Conservation (phyloP, 257 asterid species). For the Gentiana straminea region DNA sequence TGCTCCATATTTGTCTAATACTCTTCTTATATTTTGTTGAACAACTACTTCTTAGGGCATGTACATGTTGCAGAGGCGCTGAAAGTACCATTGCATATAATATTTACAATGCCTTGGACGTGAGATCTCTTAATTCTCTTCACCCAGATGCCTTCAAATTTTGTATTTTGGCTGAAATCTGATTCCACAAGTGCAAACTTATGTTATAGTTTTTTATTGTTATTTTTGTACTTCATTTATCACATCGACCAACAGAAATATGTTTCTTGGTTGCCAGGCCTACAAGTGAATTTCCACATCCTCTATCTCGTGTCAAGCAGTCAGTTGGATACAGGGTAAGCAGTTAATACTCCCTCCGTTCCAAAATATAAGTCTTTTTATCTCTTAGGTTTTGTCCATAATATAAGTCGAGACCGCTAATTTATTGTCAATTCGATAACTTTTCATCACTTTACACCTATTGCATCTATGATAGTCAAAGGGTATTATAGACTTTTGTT, state of each 20-base stretch:
- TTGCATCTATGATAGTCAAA: too few relatives aligned
- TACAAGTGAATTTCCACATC: constrained; percentile 88
- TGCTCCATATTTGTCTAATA: too few relatives aligned
- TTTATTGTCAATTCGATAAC: too few relatives aligned
- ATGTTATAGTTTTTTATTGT: too few relatives aligned
- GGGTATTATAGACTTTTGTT: too few relatives aligned
- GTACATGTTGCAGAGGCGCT: constrained; percentile 87
- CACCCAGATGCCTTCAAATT: background rate
- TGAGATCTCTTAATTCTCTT: constrained; percentile 23
- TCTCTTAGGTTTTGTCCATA: too few relatives aligned
- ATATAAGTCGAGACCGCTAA: too few relatives aligned
- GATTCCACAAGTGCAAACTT: background rate
- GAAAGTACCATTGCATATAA: constrained; percentile 69
- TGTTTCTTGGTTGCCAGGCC: constrained; percentile 34
- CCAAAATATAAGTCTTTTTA: too few relatives aligned
- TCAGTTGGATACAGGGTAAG: constrained; percentile 73
- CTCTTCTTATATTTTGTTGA: background rate
- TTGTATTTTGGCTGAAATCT: background rate
- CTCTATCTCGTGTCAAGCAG: constrained; percentile 89
- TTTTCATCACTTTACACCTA: too few relatives aligned
- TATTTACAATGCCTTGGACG: constrained; percentile 99
- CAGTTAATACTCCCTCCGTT: constrained; percentile 1
- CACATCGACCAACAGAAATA: too few relatives aligned
- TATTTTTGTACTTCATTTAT: too few relatives aligned
- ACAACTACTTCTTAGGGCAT: constrained; percentile 44